Evolutionary conservation across 129 eudicot species (phyloP), one percentile per base, ranked within the genome.

Genomic region (Helianthus annuus): DNA sequence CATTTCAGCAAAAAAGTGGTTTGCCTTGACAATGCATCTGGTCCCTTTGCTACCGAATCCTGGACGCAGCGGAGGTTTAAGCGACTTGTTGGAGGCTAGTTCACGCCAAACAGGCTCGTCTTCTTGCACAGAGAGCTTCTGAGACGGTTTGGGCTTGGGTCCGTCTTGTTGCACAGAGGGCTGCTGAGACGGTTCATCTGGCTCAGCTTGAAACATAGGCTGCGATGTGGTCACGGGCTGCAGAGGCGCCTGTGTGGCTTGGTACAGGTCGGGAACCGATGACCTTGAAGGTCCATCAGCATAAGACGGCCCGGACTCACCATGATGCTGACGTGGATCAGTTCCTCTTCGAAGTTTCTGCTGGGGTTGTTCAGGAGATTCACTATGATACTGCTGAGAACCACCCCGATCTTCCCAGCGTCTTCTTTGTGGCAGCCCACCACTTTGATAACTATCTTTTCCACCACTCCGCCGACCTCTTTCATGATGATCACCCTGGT

Each of bases 241-340:
- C 61, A 83, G 86, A 48, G 95, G 85, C 78, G 94, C 73, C 81
- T 81, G 94, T 57, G 85, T 77, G 44, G 97, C 97, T 92, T 92
- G 97, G 92, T 92, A 88, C 97, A 87, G 97, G 87, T 94, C 96
- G 89, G 97, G 91, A 77, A 73, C 82, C 61, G 89, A 78, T 70
- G 92, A 81, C 78, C 98, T 84, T 56, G 86, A 70, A 66, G 90
- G 88, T 61, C 96, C 94, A 81, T 89, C 88, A 78, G 85, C 69
- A 71, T 73, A 74, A 29, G 82, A 66, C 55, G 90, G 78, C 64
- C 85, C 92, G 68, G 66, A 36, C 27, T 77, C 92, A 58, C 91
- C 89, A 46, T 83, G 96, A 61, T 87, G 83, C 66, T 88, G 95
- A 74, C 88, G 79, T 36, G 82, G 86, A 7, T 84, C 64, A 9